phyloP scores from a whole-genome alignment of 2,329 filamentous ascomycete species.

The Volutella citrinella region DNA sequence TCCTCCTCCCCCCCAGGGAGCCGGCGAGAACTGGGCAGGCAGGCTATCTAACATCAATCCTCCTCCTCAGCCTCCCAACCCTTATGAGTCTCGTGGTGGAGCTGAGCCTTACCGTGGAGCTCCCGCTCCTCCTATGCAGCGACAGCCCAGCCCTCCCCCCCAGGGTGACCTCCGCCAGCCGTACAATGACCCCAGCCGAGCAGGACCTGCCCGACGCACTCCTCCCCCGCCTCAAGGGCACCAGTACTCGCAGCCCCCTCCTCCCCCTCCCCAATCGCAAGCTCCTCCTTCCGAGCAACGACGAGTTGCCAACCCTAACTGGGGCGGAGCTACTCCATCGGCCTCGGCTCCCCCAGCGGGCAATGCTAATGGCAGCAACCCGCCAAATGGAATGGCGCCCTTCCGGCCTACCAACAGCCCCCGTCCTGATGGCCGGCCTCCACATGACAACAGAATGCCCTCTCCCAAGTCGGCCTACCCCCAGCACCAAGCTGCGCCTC shows the following conservation, averaged over 20 bases:
- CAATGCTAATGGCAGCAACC: slow-evolving; percentile 33
- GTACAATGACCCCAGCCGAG: slow-evolving; percentile 50
- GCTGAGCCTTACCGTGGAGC: slow-evolving; percentile 70
- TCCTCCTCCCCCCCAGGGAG: slow-evolving; percentile 59
- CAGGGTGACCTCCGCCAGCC: slow-evolving; percentile 60
- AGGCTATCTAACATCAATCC: slow-evolving; percentile 77
- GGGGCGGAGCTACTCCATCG: slow-evolving; percentile 51
- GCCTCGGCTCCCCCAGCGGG: slow-evolving; percentile 35
- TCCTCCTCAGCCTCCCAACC: slow-evolving; percentile 73
- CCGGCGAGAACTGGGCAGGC: slow-evolving; percentile 55
- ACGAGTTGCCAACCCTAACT: slow-evolving; percentile 59
- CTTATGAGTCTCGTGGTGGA: slow-evolving; percentile 70
- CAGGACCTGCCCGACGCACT: slow-evolving; percentile 42
- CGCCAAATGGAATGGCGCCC: slow-evolving; percentile 58
- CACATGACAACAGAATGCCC: slow-evolving; percentile 81
- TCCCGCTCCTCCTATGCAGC: slow-evolving; percentile 62
- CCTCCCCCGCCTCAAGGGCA: slow-evolving; percentile 50
- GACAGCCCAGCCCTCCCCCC: slow-evolving; percentile 75
- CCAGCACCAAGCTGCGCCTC: slow-evolving; percentile 60
- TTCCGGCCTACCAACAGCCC: slow-evolving; percentile 74
- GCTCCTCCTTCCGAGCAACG: slow-evolving; percentile 48
- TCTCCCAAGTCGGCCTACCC: slow-evolving; percentile 87
- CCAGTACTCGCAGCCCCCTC: slow-evolving; percentile 49
- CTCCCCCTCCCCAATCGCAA: slow-evolving; percentile 42
- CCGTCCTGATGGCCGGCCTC: slow-evolving; percentile 76